phyloP scores from a whole-genome alignment of 805 yeast species.

The Myxozyma mucilagina region DNA sequence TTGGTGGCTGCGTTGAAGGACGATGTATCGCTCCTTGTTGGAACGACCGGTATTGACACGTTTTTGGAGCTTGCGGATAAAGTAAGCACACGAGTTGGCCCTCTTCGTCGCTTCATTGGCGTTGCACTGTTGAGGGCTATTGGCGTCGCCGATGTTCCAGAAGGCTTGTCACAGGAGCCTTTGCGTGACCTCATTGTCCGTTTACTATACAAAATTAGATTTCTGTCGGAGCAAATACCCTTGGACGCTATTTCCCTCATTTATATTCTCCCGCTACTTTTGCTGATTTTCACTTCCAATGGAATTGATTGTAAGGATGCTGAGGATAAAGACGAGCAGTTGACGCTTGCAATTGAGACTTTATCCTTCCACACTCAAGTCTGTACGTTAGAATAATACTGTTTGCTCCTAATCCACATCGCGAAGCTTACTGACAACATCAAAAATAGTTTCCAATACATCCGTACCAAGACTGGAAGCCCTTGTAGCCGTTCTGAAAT shows the following conservation, averaged over 20 bases:
- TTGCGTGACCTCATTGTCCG: conserved; percentile 58
- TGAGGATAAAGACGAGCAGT: conserved; percentile 89
- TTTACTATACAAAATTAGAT: conserved; percentile 71
- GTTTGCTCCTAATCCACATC: too few relatives aligned
- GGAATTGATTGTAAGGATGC: conserved; percentile 49
- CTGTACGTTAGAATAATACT: conserved; percentile 42
- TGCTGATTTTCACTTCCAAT: conserved; percentile 67
- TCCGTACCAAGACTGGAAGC: conserved; percentile 69
- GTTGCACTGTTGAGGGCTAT: conserved; percentile 65
- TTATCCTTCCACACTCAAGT: conserved; percentile 50
- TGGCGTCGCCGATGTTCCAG: conserved; percentile 43
- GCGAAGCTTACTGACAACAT: too few relatives aligned
- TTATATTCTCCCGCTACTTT: conserved; percentile 73
- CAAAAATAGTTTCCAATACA: conserved; percentile 51
- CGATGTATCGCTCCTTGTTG: conserved; percentile 44
- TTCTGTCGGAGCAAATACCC: conserved; percentile 69
- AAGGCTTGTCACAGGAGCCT: conserved; percentile 52
- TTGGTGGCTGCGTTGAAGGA: conserved; percentile 51
- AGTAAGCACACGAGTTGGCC: conserved; percentile 54
- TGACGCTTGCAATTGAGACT: conserved; percentile 51
- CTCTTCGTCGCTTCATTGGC: conserved; percentile 58
- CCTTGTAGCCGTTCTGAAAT: conserved; percentile 59
- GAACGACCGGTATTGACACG: conserved; percentile 48
- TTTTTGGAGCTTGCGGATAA: conserved; percentile 58
- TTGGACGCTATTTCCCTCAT: conserved; percentile 68